These are phyloP conservation scores for Cymbopogon citratus DNA, from an alignment of 176 grass and related monocot species.

Conservation along the genomic window DNA sequence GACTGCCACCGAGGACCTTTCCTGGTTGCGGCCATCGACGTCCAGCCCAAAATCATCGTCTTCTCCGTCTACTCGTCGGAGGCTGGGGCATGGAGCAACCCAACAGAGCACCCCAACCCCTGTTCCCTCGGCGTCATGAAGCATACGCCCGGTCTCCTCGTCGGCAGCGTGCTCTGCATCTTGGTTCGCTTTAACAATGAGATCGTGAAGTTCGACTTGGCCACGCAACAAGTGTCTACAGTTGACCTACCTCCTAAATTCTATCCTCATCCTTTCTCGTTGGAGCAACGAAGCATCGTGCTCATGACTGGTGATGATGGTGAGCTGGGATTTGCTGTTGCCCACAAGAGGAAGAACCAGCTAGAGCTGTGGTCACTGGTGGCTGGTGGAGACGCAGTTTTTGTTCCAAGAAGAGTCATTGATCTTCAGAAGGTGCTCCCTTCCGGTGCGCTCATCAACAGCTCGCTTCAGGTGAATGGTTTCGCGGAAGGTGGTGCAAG, in stretches of 20 bases:
- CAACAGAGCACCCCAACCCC: no score
- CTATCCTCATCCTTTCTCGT: no score
- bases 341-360: background rate
- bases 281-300: background rate
- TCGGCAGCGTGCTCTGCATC: background rate
- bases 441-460: background rate
- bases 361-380: background rate
- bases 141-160: background rate
- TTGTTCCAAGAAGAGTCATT: background rate
- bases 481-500: background rate
- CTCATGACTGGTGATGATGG: background rate
- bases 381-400: background rate
- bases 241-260: background rate
- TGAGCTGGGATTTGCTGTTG: background rate
- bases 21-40: background rate
- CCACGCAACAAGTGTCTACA: background rate
- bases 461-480: background rate
- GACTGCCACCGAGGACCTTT: background rate
- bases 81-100: background rate
- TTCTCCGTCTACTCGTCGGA: background rate
- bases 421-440: background rate
- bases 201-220: background rate
- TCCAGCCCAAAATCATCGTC: rapidly evolving
- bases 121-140: no score
- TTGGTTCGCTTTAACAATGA: background rate